phyloP scores from a whole-genome alignment of 331 rosid genomes.

The Quercus lobata region DNA sequence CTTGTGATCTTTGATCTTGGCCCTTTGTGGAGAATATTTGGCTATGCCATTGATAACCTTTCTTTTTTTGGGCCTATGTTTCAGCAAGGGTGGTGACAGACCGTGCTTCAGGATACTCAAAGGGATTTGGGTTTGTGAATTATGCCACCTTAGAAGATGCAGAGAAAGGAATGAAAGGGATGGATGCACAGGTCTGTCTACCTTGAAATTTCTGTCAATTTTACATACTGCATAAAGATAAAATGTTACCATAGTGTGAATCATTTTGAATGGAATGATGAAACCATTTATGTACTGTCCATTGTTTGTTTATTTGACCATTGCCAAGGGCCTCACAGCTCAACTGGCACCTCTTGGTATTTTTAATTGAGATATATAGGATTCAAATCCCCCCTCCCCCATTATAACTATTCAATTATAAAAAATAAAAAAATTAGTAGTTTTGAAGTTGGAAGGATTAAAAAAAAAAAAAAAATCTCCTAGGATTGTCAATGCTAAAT shows the following conservation, averaged over 20 bases:
- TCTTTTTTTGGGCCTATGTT: background rate
- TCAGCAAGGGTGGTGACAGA: background rate
- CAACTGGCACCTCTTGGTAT: too few relatives aligned
- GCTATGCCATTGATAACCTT: background rate
- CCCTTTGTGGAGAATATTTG: background rate
- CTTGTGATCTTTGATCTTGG: background rate
- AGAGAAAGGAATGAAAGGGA: constrained; percentile 1
- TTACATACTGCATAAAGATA: background rate
- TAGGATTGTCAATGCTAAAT: background rate
- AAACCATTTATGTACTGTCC: background rate
- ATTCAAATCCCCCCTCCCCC: background rate
- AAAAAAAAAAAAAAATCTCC: background rate
- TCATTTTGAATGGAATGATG: background rate
- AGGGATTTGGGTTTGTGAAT: background rate
- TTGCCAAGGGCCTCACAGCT: too few relatives aligned
- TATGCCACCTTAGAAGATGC: background rate
- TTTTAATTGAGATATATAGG: too few relatives aligned
- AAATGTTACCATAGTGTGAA: background rate
- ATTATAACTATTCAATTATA: too few relatives aligned
- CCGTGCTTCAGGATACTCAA: background rate
- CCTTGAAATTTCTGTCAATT: background rate
- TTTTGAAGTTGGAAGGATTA: background rate
- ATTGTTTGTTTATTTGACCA: background rate
- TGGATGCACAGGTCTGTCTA: background rate
- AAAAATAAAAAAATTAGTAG: background rate